Conservation (phyloP, 257 asterid genomes). For the Salvia splendens region DNA sequence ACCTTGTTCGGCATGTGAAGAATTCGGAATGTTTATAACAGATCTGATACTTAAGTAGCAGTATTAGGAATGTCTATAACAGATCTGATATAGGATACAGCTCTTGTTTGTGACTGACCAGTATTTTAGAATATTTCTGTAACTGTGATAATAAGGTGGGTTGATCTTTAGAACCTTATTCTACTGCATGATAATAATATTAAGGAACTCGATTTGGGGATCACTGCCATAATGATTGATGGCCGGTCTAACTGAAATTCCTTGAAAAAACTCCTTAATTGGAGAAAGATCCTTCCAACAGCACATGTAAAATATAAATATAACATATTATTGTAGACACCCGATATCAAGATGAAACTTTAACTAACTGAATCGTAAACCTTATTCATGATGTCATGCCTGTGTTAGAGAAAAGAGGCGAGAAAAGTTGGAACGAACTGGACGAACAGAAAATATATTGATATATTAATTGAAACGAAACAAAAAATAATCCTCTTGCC, state of each 20-base stretch:
- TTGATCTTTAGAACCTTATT: not conserved
- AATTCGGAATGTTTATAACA: too few relatives aligned
- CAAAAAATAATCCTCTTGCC: too few relatives aligned
- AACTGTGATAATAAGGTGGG: not conserved
- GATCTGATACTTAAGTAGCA: too few relatives aligned
- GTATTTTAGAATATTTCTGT: not conserved
- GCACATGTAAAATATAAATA: not conserved
- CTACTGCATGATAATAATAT: not conserved
- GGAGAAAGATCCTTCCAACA: not conserved
- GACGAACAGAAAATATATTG: too few relatives aligned
- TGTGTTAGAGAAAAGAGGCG: not conserved
- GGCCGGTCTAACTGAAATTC: not conserved
- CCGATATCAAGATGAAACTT: not conserved
- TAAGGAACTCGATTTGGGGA: not conserved
- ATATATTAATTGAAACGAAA: too few relatives aligned
- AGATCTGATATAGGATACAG: too few relatives aligned
- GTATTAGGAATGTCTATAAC: too few relatives aligned
- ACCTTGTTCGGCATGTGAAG: too few relatives aligned
- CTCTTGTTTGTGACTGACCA: too few relatives aligned
- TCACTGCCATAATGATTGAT: not conserved
- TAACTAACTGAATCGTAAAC: not conserved
- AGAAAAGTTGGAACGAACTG: too few relatives aligned
- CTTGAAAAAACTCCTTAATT: not conserved
- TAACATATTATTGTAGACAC: slow-evolving; percentile 2
- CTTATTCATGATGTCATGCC: not conserved